Conservation (phyloP, 352 stramenopile species). For the Pythium angustatum region DNA sequence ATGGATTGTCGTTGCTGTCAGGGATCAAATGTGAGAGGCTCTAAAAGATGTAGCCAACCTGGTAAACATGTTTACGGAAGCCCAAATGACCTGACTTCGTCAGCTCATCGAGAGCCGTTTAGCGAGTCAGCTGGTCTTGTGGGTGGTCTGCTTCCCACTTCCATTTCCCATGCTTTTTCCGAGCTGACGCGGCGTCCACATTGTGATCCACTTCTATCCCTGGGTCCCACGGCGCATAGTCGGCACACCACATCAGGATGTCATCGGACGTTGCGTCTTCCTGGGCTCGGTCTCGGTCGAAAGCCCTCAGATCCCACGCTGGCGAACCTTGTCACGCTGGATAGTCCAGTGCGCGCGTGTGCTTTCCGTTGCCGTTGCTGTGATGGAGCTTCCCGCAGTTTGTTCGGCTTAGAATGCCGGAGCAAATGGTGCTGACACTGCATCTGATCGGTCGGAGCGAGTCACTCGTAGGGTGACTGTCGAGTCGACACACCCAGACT, state of each 20-base stretch:
- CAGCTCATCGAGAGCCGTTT: background rate
- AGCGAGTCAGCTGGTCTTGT: background rate
- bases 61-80: constrained; percentile 1
- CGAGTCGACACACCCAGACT: too few species aligned
- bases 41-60: background rate
- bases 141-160: too few species aligned
- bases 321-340: background rate
- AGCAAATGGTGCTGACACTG: too few species aligned
- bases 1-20: too few species aligned
- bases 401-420: too few species aligned
- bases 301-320: constrained; percentile 3
- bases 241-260: too few species aligned
- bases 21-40: background rate
- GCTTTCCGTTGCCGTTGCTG: background rate
- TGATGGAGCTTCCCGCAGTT: too few species aligned
- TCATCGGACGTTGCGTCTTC: constrained; percentile 8
- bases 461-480: too few species aligned
- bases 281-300: background rate
- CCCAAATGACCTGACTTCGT: background rate
- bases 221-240: background rate
- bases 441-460: too few species aligned
- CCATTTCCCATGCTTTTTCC: background rate
- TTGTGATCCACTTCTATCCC: background rate
- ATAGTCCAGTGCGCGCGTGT: background rate
- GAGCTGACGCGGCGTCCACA: background rate